Percentiles rank a stretch among this genome's conserved stretches.
Conservation (phyloP, 208 protist genomes). For the Borovskyia barvae region DNA sequence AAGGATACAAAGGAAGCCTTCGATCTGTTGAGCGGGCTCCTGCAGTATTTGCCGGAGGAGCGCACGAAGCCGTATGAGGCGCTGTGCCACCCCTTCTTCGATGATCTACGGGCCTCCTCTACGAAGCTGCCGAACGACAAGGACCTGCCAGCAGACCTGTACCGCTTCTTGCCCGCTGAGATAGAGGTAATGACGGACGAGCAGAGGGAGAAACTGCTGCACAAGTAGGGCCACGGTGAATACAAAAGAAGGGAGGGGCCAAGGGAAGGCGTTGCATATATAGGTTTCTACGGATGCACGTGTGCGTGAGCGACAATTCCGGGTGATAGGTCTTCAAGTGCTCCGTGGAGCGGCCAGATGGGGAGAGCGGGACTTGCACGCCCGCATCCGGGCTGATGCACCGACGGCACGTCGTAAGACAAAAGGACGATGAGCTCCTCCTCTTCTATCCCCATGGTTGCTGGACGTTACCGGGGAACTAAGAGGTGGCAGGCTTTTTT, state of each 20-base stretch:
- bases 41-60: constrained; percentile 93
- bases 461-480: too few relatives aligned
- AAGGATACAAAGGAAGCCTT: constrained; percentile 73
- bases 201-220: constrained; percentile 56
- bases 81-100: constrained; percentile 97
- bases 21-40: constrained; percentile 92
- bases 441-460: too few relatives aligned
- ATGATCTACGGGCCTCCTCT: constrained; percentile 92
- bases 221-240: too few relatives aligned
- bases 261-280: not conserved
- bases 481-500: too few relatives aligned
- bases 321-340: too few relatives aligned
- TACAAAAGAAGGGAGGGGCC: not conserved
- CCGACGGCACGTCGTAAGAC: too few relatives aligned
- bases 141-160: constrained; percentile 65
- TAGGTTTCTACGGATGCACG: not conserved
- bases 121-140: constrained; percentile 73
- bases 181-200: constrained; percentile 56
- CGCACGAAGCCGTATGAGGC: constrained; percentile 89
- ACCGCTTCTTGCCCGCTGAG: constrained; percentile 62
- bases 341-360: too few relatives aligned
- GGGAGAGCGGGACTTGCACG: too few relatives aligned
- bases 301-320: too few relatives aligned
- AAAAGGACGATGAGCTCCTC: too few relatives aligned
- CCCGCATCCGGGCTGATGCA: too few relatives aligned